A percentile compares a stretch with the other conserved stretches of the same genome.
Conservation (phyloP, 1,284 basidiomycete species). For the Boletellus deceptivus region DNA sequence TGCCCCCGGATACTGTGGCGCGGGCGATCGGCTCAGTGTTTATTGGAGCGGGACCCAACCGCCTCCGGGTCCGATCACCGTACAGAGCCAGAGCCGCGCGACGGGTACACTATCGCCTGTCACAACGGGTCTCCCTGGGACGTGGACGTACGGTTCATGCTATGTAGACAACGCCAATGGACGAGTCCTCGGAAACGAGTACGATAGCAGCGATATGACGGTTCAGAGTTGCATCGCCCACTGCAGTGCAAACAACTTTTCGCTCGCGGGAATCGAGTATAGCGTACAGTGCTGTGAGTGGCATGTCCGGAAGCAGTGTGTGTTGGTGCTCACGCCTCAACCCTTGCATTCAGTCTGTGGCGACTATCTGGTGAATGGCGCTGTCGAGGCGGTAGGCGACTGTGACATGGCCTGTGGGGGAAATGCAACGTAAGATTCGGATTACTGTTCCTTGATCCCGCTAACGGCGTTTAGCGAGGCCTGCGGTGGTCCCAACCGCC, state of each 20-base stretch:
- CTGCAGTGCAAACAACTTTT: constrained; percentile 44
- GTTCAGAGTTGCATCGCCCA: constrained; percentile 46
- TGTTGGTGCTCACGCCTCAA: constrained; percentile 1
- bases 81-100: constrained; percentile 29
- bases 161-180: constrained; percentile 50
- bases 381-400: constrained; percentile 45
- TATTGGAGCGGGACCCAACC: constrained; percentile 60
- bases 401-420: constrained; percentile 71
- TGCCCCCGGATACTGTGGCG: constrained; percentile 58
- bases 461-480: constrained; percentile 44
- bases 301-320: background rate
- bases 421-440: constrained; percentile 46
- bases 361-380: constrained; percentile 56
- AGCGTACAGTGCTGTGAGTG: constrained; percentile 58
- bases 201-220: constrained; percentile 36
- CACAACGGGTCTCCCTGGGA: constrained; percentile 32
- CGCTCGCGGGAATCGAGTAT: constrained; percentile 47
- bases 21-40: constrained; percentile 56
- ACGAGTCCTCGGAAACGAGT: constrained; percentile 42
- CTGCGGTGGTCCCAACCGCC: constrained; percentile 67
- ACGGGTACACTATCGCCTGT: background rate
- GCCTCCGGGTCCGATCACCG: constrained; percentile 50
- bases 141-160: constrained; percentile 45
- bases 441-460: background rate
- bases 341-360: constrained; percentile 53